phyloP scores from a whole-genome alignment of 192 early-diverging fungal genomes.

The Helicostylum pulchrum region DNA sequence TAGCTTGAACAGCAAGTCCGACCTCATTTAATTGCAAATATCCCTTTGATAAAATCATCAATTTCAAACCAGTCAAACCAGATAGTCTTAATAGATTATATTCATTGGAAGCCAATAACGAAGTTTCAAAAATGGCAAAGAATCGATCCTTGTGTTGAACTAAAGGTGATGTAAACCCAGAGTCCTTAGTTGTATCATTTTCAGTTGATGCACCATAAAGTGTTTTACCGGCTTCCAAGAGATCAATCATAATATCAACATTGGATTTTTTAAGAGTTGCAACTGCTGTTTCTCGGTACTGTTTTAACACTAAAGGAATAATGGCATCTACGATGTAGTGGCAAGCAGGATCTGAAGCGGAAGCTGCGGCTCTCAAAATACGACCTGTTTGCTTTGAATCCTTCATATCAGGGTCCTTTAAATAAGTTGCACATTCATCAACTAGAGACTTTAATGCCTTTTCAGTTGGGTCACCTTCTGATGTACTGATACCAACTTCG shows the following conservation, averaged over 20 bases:
- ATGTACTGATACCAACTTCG: slow-evolving; percentile 41
- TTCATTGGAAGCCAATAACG: slow-evolving; percentile 67
- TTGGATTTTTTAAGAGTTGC: slow-evolving; percentile 58
- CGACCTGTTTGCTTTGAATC: slow-evolving; percentile 63
- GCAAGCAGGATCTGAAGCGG: slow-evolving; percentile 62
- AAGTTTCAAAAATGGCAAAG: slow-evolving; percentile 67
- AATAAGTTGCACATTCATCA: slow-evolving; percentile 54
- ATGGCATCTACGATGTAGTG: slow-evolving; percentile 56
- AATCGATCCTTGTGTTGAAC: slow-evolving; percentile 72
- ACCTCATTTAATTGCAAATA: slow-evolving; percentile 61
- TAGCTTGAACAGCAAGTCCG: slow-evolving; percentile 47
- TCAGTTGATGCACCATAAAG: slow-evolving; percentile 55
- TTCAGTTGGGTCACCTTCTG: slow-evolving; percentile 45
- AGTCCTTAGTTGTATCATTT: slow-evolving; percentile 40
- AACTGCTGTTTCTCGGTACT: slow-evolving; percentile 54
- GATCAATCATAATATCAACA: slow-evolving; percentile 69
- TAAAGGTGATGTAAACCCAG: slow-evolving; percentile 59
- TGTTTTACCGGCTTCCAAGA: slow-evolving; percentile 61
- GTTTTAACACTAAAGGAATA: slow-evolving; percentile 60
- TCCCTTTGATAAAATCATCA: slow-evolving; percentile 54
- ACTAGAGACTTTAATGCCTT: slow-evolving; percentile 49
- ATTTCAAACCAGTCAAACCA: slow-evolving; percentile 69
- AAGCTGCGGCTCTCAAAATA: slow-evolving; percentile 61
- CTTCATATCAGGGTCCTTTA: slow-evolving; percentile 64
- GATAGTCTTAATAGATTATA: slow-evolving; percentile 69